These are phyloP conservation scores for Alloascoidea africana DNA, from an alignment of 805 yeast species.

Conservation along the genomic window DNA sequence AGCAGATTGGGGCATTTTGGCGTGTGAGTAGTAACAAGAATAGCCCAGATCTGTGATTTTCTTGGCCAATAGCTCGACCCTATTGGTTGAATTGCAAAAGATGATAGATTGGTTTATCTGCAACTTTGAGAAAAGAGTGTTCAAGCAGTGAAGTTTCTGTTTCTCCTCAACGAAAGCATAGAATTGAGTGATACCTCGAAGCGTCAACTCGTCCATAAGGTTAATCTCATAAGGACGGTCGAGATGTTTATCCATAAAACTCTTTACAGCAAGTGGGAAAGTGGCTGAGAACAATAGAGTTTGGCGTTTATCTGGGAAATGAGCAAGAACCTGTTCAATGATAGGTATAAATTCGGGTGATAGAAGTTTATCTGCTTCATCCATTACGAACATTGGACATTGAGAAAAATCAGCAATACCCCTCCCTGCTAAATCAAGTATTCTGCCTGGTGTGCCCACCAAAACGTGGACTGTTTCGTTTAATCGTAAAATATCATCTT, in stretches of 20 bases:
- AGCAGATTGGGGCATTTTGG: slow-evolving; percentile 93
- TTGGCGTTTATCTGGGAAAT: slow-evolving; percentile 71
- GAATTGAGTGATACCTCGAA: slow-evolving; percentile 92
- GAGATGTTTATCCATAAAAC: slow-evolving; percentile 83
- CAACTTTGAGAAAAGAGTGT: slow-evolving; percentile 84
- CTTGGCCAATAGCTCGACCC: slow-evolving; percentile 91
- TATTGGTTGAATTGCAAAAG: slow-evolving; percentile 90
- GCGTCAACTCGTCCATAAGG: slow-evolving; percentile 92
- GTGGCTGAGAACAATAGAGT: slow-evolving; percentile 88
- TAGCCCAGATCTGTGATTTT: slow-evolving; percentile 93
- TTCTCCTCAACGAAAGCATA: slow-evolving; percentile 97
- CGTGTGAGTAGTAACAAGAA: slow-evolving; percentile 94
- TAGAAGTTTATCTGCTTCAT: slow-evolving; percentile 96
- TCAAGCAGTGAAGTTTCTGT: slow-evolving; percentile 90
- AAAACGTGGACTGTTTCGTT: slow-evolving; percentile 86
- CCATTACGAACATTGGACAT: slow-evolving; percentile 87
- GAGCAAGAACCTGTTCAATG: slow-evolving; percentile 71
- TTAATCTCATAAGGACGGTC: slow-evolving; percentile 90
- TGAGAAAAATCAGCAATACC: slow-evolving; percentile 74
- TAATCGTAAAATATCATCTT: slow-evolving; percentile 88
- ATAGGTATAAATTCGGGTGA: slow-evolving; percentile 79
- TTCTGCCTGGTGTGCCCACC: slow-evolving; percentile 98
- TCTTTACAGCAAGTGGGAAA: slow-evolving; percentile 86
- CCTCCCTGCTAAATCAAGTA: slow-evolving; percentile 84
- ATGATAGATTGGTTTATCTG: slow-evolving; percentile 95